These are phyloP conservation scores for Ceratobasidium papillatum DNA, from an alignment of 1,284 basidiomycete genomes.

Conservation along the genomic window DNA sequence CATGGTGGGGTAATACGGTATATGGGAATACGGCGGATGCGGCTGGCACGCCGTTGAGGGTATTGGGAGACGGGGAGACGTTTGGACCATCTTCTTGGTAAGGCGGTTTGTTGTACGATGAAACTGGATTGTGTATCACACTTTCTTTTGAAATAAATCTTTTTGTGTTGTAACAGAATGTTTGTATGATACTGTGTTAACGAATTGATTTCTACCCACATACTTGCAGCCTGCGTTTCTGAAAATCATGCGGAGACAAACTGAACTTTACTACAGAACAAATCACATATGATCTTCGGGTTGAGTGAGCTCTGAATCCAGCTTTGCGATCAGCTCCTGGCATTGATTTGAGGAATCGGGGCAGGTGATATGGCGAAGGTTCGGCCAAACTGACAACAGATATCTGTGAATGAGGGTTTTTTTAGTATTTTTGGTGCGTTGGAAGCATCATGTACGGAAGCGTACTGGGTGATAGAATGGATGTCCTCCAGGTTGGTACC, in stretches of 20 bases:
- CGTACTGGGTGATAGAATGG: background rate
- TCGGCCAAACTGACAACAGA: background rate
- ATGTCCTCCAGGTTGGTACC: background rate
- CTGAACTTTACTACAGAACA: too few relatives aligned
- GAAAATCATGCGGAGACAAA: too few relatives aligned
- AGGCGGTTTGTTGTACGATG: too few relatives aligned
- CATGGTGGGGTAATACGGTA: constrained; percentile 78
- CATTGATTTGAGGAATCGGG: background rate
- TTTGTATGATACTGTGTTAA: too few relatives aligned
- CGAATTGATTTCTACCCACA: too few relatives aligned
- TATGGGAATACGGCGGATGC: constrained; percentile 47
- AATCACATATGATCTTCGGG: too few relatives aligned
- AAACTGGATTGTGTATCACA: too few relatives aligned
- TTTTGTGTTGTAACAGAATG: too few relatives aligned
- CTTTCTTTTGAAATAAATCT: too few relatives aligned
- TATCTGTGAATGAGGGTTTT: background rate
- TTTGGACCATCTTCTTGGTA: constrained; percentile 53
- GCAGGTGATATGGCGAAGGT: background rate
- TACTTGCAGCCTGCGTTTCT: too few relatives aligned
- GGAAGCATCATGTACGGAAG: background rate
- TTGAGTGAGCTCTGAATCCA: background rate
- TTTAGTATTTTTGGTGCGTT: too few relatives aligned
- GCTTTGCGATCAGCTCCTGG: background rate
- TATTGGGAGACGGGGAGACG: constrained; percentile 50
- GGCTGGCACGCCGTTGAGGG: constrained; percentile 45